Conservation (phyloP, 129 eudicot species). For the Smallanthus sonchifolius region DNA sequence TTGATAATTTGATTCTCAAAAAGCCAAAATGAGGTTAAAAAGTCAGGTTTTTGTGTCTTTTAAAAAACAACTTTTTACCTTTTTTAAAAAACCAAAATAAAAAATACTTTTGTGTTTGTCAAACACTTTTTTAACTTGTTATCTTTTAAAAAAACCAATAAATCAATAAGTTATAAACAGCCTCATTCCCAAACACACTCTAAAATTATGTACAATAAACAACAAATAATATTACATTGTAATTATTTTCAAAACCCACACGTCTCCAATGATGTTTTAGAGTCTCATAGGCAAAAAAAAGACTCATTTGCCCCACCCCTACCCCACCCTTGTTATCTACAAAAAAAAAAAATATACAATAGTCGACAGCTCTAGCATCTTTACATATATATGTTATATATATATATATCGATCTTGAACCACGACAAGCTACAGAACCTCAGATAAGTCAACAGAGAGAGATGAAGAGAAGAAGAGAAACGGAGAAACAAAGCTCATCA, state of each 20-base stretch:
- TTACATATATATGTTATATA: background rate
- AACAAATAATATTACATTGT: too few species aligned
- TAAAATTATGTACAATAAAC: too few species aligned
- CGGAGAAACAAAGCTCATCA: slow-evolving; percentile 52
- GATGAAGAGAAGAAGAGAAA: slow-evolving; percentile 60
- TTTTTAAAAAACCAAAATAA: too few species aligned
- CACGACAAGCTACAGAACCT: slow-evolving; percentile 11
- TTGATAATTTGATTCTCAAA: too few species aligned
- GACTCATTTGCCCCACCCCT: background rate
- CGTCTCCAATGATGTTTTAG: background rate
- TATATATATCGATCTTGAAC: background rate
- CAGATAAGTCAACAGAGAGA: slow-evolving; percentile 26
- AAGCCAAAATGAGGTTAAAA: too few species aligned
- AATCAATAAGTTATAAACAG: too few species aligned
- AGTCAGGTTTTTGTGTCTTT: too few species aligned
- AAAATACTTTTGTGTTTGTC: too few species aligned
- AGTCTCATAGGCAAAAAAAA: background rate
- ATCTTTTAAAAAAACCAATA: too few species aligned
- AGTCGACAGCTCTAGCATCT: slow-evolving; percentile 2
- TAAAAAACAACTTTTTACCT: too few species aligned
- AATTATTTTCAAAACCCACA: background rate
- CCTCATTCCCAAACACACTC: too few species aligned
- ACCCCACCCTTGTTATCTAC: slow-evolving; percentile 9
- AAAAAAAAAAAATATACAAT: background rate
- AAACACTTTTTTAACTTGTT: too few species aligned